A percentile compares a stretch with the other conserved stretches of the same genome.
Evolutionary conservation across 805 yeast genomes (phyloP).

Genomic region (Wickerhamiella australiensis): DNA sequence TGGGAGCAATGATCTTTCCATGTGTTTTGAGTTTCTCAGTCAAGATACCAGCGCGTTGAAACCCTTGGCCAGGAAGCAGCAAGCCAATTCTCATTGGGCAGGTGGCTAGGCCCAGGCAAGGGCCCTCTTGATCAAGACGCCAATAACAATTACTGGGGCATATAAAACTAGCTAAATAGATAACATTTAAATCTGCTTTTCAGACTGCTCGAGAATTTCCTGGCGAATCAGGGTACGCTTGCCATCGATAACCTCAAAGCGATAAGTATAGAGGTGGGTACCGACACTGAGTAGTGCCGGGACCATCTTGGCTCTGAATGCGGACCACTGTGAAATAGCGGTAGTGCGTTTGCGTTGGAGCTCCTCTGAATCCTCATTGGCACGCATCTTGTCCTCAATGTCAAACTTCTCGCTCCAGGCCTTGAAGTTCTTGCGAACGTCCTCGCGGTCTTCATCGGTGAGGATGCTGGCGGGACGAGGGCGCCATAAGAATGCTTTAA

Average conservation of each 20-base stretch:
- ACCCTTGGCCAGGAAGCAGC: slow-evolving; percentile 31
- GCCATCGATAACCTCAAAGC: slow-evolving; percentile 19
- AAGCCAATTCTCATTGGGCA: slow-evolving; percentile 15
- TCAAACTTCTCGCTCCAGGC: slow-evolving; percentile 89
- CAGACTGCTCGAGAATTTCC: slow-evolving; percentile 40
- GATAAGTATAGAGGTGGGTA: slow-evolving; percentile 18
- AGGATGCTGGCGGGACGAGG: slow-evolving; percentile 83
- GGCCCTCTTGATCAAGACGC: too few relatives aligned
- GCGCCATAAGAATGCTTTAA: slow-evolving; percentile 90
- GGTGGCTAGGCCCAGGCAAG: background rate
- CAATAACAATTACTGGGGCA: background rate
- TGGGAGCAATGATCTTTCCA: slow-evolving; percentile 22
- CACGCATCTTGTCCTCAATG: slow-evolving; percentile 91
- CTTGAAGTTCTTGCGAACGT: slow-evolving; percentile 77
- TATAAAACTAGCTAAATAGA: slow-evolving; percentile 2
- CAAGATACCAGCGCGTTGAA: slow-evolving; percentile 27
- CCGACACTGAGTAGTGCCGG: slow-evolving; percentile 30
- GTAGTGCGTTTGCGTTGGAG: slow-evolving; percentile 73
- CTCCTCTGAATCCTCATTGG: slow-evolving; percentile 82
- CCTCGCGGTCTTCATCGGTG: slow-evolving; percentile 69
- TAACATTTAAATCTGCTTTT: slow-evolving; percentile 27
- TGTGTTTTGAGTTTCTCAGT: slow-evolving; percentile 16
- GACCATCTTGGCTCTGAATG: slow-evolving; percentile 52
- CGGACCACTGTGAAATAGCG: slow-evolving; percentile 72
- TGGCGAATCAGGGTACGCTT: slow-evolving; percentile 35